Evolutionary conservation across 495 filamentous ascomycete genomes (phyloP), one percentile per base, ranked within the genome.

Genomic region (Xylaria castorea): DNA sequence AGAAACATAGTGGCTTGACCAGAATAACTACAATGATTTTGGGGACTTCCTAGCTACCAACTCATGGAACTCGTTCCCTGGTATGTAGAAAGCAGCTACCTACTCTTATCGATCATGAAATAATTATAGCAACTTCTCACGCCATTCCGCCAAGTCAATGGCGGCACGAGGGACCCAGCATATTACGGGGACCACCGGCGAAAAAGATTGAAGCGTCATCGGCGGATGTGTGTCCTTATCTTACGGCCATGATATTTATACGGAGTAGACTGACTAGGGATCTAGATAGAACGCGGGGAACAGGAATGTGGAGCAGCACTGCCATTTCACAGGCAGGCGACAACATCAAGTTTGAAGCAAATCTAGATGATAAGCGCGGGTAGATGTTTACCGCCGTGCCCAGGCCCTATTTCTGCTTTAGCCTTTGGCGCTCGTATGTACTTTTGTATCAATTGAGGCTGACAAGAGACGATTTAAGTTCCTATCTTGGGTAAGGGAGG

Each of bases 41-140:
- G 64, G 38, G 34, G 48, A 73, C 44, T 69, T 73, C 32, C 32
- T 32, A 42, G 71, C 63, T 25, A 36, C 38, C 42, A 72, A 67
- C 48, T 65, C 70, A 32, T 72, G 70, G 70, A 72, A 72, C 27
- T 38, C 70, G 30, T 66, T 72, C 3, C 63, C 51, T 32, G n/a
- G 27, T 27, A 22, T 71, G 36, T 65, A 64, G 38, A 66, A 38
- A 38, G 34, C 2, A 48, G 18, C 8, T 50, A 18, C 16, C 5
- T 60, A 14, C 42, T 46, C 40, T n/a, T 22, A 46, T 66, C n/a
- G 40, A 50, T n/a, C 3, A 46, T 30, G 63, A 42, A 63, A 44
- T 22, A 63, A 42, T 25, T 27, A 27, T 63, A 38, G 38, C 61
- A 22, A 44, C 27, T 27, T 44, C 11, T 44, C 61, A 42, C 63